Evolutionary conservation across 164 flowering plant species (phyloP), one percentile per base, ranked within the genome.

Genomic region (Chimonanthus salicifolius): DNA sequence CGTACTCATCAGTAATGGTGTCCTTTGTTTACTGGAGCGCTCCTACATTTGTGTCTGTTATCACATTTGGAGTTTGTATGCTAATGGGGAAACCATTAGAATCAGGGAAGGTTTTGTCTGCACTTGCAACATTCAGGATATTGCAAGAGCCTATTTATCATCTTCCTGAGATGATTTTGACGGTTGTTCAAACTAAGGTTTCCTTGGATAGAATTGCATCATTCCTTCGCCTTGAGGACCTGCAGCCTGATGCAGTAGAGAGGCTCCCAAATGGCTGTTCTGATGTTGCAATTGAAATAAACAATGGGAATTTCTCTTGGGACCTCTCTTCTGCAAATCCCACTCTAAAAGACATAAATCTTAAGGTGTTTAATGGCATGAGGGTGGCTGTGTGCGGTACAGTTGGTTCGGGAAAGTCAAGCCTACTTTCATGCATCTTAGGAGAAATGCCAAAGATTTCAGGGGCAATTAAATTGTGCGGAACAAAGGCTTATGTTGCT

Each of bases 401-500:
- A 4, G 90, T 89, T 69, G 90, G 90, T 47, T 82, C 90, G 0
- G 90, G 92, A 16, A 87, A 89, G 77, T 87, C 92, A 46, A 87
- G 84, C 75, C 77, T 88, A 43, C 84, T 88, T 5, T 85, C 89
- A 0, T 79, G 87, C 75, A 86, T 88, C 13, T 69, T 88, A 47
- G 92, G 92, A 15, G 92, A 88, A 72, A 63, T 88, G 9, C 84
- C 86, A 2, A 82, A 78, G 72, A 45, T 82, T 3, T 81, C 87
- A 49, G 92, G 92, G 46, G 66, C 64, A 3, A 44, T 86, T 64
- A 78, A 71, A 64, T 11, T 88, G 64, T 68, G 82, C 72, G 98
- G 98, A 16, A 84, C 83, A 16, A 94, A 86, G 81, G 94, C 95
- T 2, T 94, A 90, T 80, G 92, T 92, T 66, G 85, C 97, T 67